phyloP scores from a whole-genome alignment of 2,329 filamentous ascomycete species.

The Keithomyces neogunnii region DNA sequence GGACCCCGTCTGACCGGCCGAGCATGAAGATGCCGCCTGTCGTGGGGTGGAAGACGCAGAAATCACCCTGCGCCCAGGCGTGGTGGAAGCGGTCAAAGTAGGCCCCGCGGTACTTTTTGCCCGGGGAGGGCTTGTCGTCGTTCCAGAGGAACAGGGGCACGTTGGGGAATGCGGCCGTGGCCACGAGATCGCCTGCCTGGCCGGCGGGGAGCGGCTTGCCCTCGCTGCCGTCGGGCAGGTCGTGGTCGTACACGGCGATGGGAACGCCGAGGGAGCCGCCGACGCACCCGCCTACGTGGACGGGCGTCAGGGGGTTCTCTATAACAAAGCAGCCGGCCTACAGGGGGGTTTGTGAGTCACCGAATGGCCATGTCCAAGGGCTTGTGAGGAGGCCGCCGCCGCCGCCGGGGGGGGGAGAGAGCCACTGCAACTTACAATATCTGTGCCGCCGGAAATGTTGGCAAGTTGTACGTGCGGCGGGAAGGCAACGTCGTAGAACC shows the following conservation, averaged over 20 bases:
- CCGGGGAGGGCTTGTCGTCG: conserved; percentile 38
- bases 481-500: conserved; percentile 67
- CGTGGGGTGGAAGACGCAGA: conserved; percentile 59
- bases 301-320: conserved; percentile 60
- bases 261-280: conserved; percentile 40
- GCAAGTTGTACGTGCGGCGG: conserved; percentile 55
- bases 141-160: conserved; percentile 61
- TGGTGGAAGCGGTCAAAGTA: conserved; percentile 56
- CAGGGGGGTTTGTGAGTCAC: background rate
- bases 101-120: conserved; percentile 48
- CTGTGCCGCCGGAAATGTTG: conserved; percentile 73
- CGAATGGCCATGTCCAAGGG: too few relatives aligned
- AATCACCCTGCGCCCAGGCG: conserved; percentile 80
- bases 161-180: conserved; percentile 63
- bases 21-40: conserved; percentile 60
- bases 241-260: conserved; percentile 54
- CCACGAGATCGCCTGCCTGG: conserved; percentile 67
- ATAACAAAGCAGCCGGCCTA: conserved; percentile 52
- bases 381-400: too few relatives aligned
- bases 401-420: background rate
- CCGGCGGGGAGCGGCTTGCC: conserved; percentile 44
- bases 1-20: conserved; percentile 66
- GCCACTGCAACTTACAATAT: conserved; percentile 44
- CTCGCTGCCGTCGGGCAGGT: conserved; percentile 37
- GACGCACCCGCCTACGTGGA: conserved; percentile 50